Conservation (phyloP, 257 asterid genomes). For the Ophiorrhiza pumila region DNA sequence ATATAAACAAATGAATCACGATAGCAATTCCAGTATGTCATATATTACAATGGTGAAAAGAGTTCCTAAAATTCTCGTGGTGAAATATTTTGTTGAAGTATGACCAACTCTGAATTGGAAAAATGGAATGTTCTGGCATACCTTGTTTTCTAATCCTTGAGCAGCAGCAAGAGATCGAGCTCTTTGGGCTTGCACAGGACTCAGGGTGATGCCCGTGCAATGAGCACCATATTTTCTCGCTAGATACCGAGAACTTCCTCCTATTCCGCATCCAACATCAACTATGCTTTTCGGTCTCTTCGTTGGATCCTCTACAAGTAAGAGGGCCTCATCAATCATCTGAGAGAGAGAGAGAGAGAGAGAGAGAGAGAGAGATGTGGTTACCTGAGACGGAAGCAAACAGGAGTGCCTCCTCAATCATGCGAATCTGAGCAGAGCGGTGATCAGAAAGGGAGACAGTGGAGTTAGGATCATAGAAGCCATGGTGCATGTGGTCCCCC, state of each 20-base stretch:
- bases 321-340: neutral
- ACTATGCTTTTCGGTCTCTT: conserved; percentile 58
- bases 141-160: conserved; percentile 71
- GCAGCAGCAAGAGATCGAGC: conserved; percentile 80
- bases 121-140: conserved; percentile 1
- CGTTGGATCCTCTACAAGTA: conserved; percentile 44
- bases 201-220: conserved; percentile 76
- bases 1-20: neutral
- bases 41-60: neutral
- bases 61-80: neutral
- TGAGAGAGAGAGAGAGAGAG: neutral
- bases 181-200: conserved; percentile 97
- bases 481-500: conserved; percentile 99
- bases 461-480: conserved; percentile 58
- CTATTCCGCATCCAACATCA: conserved; percentile 99
- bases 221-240: conserved; percentile 70
- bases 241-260: conserved; percentile 87
- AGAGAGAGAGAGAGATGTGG: neutral
- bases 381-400: conserved; percentile 74
- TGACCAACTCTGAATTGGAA: neutral
- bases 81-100: neutral
- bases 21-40: neutral
- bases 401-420: conserved; percentile 81
- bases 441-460: conserved; percentile 66
- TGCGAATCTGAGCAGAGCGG: conserved; percentile 86